phyloP scores from a whole-genome alignment of 140 eudicot species.

The Oenanthe javanica region DNA sequence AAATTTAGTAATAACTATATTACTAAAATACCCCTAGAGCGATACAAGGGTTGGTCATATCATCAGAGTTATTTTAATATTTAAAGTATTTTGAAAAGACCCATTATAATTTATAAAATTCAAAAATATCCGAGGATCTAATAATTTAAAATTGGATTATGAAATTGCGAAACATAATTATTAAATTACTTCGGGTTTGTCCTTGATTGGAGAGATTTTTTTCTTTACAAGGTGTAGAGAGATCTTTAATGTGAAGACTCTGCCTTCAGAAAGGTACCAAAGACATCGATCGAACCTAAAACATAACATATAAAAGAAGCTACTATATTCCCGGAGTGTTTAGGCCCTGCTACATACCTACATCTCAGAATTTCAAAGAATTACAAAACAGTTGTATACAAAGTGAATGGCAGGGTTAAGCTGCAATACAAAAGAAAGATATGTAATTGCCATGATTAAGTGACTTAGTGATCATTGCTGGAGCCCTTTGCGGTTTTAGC shows the following conservation, averaged over 20 bases:
- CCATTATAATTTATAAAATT: no score
- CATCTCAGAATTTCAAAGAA: conserved; percentile 1
- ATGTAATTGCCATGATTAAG: not conserved
- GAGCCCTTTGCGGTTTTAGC: conserved; percentile 35
- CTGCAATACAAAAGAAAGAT: not conserved
- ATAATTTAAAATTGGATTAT: no score
- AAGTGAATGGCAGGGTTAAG: not conserved
- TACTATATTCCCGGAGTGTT: not conserved
- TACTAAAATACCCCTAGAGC: no score
- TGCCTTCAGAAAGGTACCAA: not conserved
- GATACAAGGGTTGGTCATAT: no score
- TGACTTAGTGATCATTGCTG: conserved; percentile 17
- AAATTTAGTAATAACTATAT: no score
- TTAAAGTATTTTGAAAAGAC: no score
- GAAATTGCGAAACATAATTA: no score
- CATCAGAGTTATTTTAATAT: no score
- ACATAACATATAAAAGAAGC: not conserved
- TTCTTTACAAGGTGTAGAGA: not conserved
- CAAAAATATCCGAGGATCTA: no score
- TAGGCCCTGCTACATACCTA: not conserved
- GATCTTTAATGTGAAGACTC: not conserved
- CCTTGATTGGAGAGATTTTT: not conserved
- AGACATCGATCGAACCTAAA: not conserved
- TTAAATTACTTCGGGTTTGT: no score
- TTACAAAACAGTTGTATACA: conserved; percentile 4